Base-by-base conservation (phyloP, 768 basidiomycete species). In the Xanthoconium purpureum region DNA sequence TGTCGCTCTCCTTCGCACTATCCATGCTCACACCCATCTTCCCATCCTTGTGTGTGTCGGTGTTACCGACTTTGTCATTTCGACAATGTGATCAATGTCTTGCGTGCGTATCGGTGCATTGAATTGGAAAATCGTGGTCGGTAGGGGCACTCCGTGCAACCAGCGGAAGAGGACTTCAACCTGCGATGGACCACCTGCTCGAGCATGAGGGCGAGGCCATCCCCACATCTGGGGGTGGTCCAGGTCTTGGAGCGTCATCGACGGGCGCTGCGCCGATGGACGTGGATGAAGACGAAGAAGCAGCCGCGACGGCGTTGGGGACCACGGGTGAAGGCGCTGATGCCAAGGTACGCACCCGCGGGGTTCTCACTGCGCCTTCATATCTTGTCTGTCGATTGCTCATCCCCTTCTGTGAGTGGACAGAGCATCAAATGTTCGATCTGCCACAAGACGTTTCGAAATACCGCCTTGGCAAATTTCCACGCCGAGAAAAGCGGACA, bases 401-500 rank as follows among this genome's bases (percentile, higher is more conserved):
- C 38, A 30, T 11, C 18, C 39, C 29, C 9, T 32, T 24, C 24
- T 24, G 24, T 18, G 5, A 7, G 3, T 14, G 24, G 0, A 12
- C 17, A 59, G 88, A 91, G 88, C 67, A 90, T 94, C 75, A 89
- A 85, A 73, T 94, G 91, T 67, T 80, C 84, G 7, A 71, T 88
- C 64, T 96, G 94, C 70, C 84, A 87, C 57, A 97, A 97, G 75
- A 78, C 84, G 24, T 97, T 97, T 78, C 76, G 77, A 66, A 94
- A 91, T 63, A 88, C 90, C 0, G 91, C 90, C 3, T 76, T 96
- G 15, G 95, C 92, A 14, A 91, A 91, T 62, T 96, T 84, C 71
- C 95, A 97, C 65, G 95, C 94, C 0, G 93, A 95, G 72, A 94
- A 94, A 77, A 91, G 86, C 62, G 96, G 96, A 0, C 96, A 99